These are phyloP conservation scores for Gentiana straminea DNA, from an alignment of 257 asterid species.

Conservation along the genomic window DNA sequence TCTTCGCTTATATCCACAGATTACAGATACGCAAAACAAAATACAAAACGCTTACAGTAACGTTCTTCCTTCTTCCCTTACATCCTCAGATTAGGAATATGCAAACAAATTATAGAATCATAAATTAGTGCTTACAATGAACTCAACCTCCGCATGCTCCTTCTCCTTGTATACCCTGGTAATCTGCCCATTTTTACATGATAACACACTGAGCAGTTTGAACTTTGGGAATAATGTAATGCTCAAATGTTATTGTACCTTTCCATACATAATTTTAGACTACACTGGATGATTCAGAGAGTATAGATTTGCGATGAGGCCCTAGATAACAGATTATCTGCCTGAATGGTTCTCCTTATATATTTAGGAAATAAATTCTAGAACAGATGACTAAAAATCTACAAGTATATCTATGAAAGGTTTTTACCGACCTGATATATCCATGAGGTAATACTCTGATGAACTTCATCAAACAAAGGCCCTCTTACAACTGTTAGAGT, in stretches of 20 bases:
- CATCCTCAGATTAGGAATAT: too few species aligned
- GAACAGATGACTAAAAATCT: neutral
- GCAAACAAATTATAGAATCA: too few species aligned
- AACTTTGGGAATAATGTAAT: neutral
- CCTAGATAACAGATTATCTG: neutral
- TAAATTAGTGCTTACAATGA: constrained; percentile 40
- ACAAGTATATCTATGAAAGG: too few species aligned
- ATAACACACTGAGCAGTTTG: neutral
- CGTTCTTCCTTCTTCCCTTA: neutral
- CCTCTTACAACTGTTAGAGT: constrained; percentile 56
- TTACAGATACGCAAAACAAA: too few species aligned
- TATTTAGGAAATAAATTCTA: neutral
- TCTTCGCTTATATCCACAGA: neutral
- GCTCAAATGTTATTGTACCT: neutral
- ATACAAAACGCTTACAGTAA: too few species aligned
- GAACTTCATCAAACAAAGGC: constrained; percentile 87
- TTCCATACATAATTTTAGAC: neutral
- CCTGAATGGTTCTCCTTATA: neutral
- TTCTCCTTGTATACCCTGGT: constrained; percentile 86
- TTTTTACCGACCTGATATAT: constrained; percentile 56
- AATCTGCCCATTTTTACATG: constrained; percentile 31
- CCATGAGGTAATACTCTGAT: constrained; percentile 76
- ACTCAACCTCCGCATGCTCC: constrained; percentile 87
- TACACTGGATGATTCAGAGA: neutral
- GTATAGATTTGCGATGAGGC: neutral